phyloP scores from a whole-genome alignment of 257 asterid genomes.

The Fraxinus americana region DNA sequence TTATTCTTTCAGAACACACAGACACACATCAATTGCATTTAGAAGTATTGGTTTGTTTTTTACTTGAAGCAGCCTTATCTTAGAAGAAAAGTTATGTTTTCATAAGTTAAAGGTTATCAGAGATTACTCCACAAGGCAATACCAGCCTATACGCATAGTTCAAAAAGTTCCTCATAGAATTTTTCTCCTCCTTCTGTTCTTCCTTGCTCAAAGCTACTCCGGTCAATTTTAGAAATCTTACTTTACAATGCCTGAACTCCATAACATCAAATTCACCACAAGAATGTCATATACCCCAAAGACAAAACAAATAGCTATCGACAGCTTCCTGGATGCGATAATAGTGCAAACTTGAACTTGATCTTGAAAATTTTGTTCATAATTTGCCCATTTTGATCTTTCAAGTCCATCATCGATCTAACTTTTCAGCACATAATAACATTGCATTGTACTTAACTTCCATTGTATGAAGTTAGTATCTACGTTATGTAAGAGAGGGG shows the following conservation, averaged over 20 bases:
- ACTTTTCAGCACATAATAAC: background rate
- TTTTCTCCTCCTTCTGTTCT: background rate
- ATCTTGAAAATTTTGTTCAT: background rate
- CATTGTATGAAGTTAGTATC: background rate
- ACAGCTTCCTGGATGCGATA: background rate
- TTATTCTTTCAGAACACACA: background rate
- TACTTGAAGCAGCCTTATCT: background rate
- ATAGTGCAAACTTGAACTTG: background rate
- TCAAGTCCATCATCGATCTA: background rate
- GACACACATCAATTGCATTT: background rate
- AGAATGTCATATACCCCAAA: background rate
- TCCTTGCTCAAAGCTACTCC: background rate
- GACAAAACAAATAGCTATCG: background rate
- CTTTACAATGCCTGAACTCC: background rate
- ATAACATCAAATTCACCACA: background rate
- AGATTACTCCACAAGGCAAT: background rate
- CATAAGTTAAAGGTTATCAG: background rate
- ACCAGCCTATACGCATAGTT: background rate
- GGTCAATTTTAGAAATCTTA: background rate
- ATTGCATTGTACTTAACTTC: background rate
- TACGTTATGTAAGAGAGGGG: background rate
- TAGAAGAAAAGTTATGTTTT: background rate
- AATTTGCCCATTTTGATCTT: background rate
- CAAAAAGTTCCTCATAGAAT: background rate
- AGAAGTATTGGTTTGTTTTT: background rate